Percentiles rank a stretch among this genome's conserved stretches.
Evolutionary conservation across 2,329 filamentous ascomycete species (phyloP).

Genomic region (Neobulgaria alba): DNA sequence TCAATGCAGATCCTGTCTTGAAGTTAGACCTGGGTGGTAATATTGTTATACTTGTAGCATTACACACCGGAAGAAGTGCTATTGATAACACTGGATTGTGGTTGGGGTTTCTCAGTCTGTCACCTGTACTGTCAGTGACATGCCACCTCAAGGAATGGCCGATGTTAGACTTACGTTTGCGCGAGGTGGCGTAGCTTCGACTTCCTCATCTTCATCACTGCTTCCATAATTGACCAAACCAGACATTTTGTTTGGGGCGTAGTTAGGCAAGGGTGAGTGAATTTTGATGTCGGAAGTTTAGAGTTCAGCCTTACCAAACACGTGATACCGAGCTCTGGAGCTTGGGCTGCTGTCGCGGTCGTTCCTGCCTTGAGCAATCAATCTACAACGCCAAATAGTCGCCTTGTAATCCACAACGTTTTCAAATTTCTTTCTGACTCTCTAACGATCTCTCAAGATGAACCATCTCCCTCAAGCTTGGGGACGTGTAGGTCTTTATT

Average conservation of each 20-base stretch:
- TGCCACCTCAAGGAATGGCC: background rate
- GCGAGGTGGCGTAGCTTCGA: constrained; percentile 11
- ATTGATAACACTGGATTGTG: no score
- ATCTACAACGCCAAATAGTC: background rate
- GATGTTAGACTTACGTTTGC: constrained; percentile 15
- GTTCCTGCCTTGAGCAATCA: background rate
- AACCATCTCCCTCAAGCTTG: constrained; percentile 66
- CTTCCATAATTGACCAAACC: constrained; percentile 33
- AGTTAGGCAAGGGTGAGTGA: no score
- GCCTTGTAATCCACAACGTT: background rate
- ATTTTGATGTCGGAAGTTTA: background rate
- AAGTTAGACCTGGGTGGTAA: no score
- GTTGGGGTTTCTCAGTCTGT: constrained; percentile 10
- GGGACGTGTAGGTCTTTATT: constrained; percentile 52
- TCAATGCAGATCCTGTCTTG: no score
- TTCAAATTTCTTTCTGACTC: background rate
- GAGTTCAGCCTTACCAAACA: background rate
- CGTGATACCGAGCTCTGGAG: no score
- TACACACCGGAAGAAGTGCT: no score
- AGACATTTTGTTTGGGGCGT: constrained; percentile 19
- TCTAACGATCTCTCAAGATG: constrained; percentile 39
- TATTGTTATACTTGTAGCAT: no score
- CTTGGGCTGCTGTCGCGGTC: background rate
- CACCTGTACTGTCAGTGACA: constrained; percentile 18
- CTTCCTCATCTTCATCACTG: constrained; percentile 31